phyloP scores from a whole-genome alignment of 257 asterid species.

The Solanum phureja region DNA sequence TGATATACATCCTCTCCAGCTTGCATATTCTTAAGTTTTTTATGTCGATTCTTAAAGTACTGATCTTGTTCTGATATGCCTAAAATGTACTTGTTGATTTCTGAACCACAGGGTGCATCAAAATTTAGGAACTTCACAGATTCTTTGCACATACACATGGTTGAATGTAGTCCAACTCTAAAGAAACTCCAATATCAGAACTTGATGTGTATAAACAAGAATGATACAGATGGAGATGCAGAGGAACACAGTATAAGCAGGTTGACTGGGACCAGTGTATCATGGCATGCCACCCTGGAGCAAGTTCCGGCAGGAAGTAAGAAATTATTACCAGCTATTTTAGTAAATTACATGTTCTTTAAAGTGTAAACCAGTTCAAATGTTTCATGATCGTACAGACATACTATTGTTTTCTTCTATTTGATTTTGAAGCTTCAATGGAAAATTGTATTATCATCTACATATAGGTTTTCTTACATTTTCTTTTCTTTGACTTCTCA shows the following conservation, averaged over 20 bases:
- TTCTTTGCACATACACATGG: slow-evolving; percentile 74
- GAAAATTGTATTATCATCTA: not conserved
- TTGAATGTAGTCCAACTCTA: slow-evolving; percentile 88
- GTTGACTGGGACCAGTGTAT: slow-evolving; percentile 59
- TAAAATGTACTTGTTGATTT: not conserved
- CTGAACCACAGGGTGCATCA: slow-evolving; percentile 44
- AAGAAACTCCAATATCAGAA: slow-evolving; percentile 64
- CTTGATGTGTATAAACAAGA: slow-evolving; percentile 53
- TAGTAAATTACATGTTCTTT: not conserved
- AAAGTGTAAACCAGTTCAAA: not conserved
- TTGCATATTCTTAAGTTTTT: not conserved
- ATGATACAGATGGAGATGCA: slow-evolving; percentile 23
- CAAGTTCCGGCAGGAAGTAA: slow-evolving; percentile 93
- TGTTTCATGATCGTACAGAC: not conserved
- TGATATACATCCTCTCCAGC: not conserved
- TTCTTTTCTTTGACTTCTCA: slow-evolving; percentile 20
- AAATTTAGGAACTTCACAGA: slow-evolving; percentile 70
- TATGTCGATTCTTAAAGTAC: not conserved
- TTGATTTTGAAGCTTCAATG: not conserved
- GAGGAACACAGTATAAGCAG: slow-evolving; percentile 37
- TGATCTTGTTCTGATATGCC: not conserved
- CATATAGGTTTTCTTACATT: not conserved
- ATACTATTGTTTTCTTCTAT: not conserved
- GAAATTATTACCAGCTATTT: slow-evolving; percentile 1
- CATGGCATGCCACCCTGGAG: slow-evolving; percentile 88